Conservation (phyloP, 225 moss, liverwort and hornwort genomes). For the Physcomitrellopsis africana region DNA sequence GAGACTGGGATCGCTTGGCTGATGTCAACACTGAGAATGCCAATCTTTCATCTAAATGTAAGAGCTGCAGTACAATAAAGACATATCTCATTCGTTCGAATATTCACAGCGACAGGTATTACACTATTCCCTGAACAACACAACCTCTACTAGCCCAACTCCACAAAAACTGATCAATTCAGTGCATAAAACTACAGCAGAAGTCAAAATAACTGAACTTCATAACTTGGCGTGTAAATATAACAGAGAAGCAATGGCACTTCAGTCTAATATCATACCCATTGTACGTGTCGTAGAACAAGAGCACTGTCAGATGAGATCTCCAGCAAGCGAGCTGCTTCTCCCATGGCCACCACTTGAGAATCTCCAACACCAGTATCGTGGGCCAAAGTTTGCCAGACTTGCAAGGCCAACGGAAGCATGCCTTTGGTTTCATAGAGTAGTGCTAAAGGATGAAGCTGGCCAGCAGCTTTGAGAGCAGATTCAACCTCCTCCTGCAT, state of each 20-base stretch:
- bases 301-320: constrained; percentile 82
- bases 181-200: not conserved
- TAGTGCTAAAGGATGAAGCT: constrained; percentile 89
- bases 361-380: constrained; percentile 39
- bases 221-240: constrained; percentile 3
- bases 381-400: constrained; percentile 86
- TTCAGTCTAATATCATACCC: constrained; percentile 58
- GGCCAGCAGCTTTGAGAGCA: constrained; percentile 79
- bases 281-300: constrained; percentile 80
- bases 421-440: constrained; percentile 88
- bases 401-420: constrained; percentile 75
- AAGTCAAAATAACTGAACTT: not conserved
- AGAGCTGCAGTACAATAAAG: constrained; percentile 63
- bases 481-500: constrained; percentile 99
- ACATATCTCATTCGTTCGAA: constrained; percentile 7
- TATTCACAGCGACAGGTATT: not conserved
- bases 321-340: constrained; percentile 97
- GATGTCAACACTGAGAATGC: constrained; percentile 90
- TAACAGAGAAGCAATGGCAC: constrained; percentile 1
- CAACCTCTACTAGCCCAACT: constrained; percentile 14
- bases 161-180: not conserved
- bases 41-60: constrained; percentile 71
- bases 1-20: constrained; percentile 73
- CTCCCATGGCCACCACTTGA: constrained; percentile 56
- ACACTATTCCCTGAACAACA: constrained; percentile 12